Conservation (phyloP, 2,329 filamentous ascomycete genomes). For the Fusarium proliferatum region DNA sequence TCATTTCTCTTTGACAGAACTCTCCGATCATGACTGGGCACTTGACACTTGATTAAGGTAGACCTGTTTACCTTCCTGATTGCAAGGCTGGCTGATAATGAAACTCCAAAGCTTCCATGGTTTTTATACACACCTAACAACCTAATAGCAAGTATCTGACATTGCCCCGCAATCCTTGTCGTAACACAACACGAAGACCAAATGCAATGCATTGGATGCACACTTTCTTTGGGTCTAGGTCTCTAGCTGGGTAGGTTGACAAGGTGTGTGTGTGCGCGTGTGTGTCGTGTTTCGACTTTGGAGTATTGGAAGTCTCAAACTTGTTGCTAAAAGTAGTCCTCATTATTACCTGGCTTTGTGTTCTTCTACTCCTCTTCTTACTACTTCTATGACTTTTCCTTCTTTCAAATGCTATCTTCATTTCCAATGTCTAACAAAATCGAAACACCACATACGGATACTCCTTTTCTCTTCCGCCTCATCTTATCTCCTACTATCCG, state of each 20-base stretch:
- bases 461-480: slow-evolving; percentile 8
- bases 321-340: slow-evolving; percentile 15
- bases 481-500: slow-evolving; percentile 12
- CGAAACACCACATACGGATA: neutral
- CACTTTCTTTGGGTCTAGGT: neutral
- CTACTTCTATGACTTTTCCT: neutral
- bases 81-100: neutral
- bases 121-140: neutral
- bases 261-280: neutral
- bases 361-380: neutral
- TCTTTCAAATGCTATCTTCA: neutral
- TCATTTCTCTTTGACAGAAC: slow-evolving; percentile 11
- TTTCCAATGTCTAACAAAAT: neutral
- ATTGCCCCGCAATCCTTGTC: slow-evolving; percentile 12
- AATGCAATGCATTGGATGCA: neutral
- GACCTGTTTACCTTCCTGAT: slow-evolving; percentile 25
- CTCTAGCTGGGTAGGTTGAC: neutral
- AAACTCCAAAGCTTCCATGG: neutral
- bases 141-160: neutral
- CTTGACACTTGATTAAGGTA: neutral
- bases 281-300: slow-evolving; percentile 11
- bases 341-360: slow-evolving; percentile 1
- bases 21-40: slow-evolving; percentile 12
- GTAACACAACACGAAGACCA: neutral
- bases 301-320: slow-evolving; percentile 4